Conservation (phyloP, 2,329 filamentous ascomycete genomes). For the Sporothrix sp. region DNA sequence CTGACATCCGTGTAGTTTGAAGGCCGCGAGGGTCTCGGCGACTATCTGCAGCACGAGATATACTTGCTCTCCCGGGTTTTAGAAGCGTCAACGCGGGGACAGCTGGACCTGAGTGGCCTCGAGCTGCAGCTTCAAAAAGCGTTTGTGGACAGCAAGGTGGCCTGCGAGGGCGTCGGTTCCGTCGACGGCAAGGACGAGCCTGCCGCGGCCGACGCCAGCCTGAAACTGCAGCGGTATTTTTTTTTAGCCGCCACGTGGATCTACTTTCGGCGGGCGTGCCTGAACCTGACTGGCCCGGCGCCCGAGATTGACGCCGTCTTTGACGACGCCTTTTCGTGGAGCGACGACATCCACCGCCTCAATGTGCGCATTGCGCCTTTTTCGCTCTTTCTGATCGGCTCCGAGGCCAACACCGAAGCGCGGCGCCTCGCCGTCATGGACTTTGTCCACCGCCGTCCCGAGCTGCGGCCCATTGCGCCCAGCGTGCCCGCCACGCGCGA, state of each 20-base stretch:
- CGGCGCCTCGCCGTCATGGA: conserved; percentile 11
- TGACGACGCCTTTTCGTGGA: conserved; percentile 1
- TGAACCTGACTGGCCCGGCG: conserved; percentile 12
- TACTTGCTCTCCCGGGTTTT: not conserved
- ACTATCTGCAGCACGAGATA: conserved; percentile 9
- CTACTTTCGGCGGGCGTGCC: conserved; percentile 13
- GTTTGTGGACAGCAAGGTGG: not conserved
- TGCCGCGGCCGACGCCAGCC: not conserved
- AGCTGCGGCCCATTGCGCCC: not conserved
- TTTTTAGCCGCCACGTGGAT: conserved; percentile 12
- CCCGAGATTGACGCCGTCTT: not conserved
- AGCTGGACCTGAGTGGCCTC: not conserved
- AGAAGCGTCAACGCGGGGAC: not conserved
- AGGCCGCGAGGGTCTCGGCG: not conserved
- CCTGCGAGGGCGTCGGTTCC: not conserved
- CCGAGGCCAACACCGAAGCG: conserved; percentile 10
- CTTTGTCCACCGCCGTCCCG: not conserved
- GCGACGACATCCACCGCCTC: not conserved
- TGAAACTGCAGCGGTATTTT: conserved; percentile 9
- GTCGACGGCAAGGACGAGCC: not conserved
- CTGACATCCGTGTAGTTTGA: not conserved
- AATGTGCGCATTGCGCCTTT: conserved; percentile 9
- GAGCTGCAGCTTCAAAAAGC: not conserved
- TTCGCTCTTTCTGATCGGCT: conserved; percentile 11
- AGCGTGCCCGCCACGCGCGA: not conserved